Evolutionary conservation across 257 asterid species (phyloP).

Genomic region (Coffea canephora): DNA sequence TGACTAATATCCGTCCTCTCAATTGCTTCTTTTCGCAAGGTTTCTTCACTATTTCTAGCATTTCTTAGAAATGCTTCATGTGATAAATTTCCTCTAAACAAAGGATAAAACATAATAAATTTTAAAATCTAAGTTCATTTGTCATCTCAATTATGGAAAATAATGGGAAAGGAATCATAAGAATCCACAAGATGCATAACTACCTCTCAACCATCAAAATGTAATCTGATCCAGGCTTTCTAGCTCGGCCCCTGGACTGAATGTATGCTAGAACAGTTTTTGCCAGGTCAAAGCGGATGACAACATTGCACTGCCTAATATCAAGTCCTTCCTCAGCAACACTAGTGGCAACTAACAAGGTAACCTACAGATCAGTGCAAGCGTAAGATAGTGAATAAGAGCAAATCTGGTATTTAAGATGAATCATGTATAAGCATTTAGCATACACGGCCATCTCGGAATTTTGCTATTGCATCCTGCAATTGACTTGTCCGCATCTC

Average conservation of each 20-base stretch:
- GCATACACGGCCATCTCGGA: constrained; percentile 98
- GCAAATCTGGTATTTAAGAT: constrained; percentile 9
- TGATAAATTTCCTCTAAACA: constrained; percentile 79
- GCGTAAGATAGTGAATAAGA: constrained; percentile 8
- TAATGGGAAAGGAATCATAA: constrained; percentile 4
- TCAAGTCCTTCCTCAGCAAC: constrained; percentile 99
- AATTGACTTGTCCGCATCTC: constrained; percentile 95
- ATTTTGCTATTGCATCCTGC: constrained; percentile 94
- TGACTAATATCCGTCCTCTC: constrained; percentile 99
- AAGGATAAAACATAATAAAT: constrained; percentile 18
- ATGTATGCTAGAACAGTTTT: constrained; percentile 97
- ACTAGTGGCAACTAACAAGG: constrained; percentile 97
- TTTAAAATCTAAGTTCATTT: constrained; percentile 5
- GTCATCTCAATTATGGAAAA: constrained; percentile 18
- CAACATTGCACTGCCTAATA: constrained; percentile 98
- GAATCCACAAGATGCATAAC: constrained; percentile 19
- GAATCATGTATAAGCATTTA: constrained; percentile 12
- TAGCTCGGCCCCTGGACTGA: constrained; percentile 99
- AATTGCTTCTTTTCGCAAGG: constrained; percentile 95
- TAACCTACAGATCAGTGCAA: constrained; percentile 54
- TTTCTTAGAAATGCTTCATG: constrained; percentile 87
- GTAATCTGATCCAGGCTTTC: constrained; percentile 98
- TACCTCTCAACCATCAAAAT: constrained; percentile 99
- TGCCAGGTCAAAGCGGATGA: constrained; percentile 98
- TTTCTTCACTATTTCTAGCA: constrained; percentile 96